Evolutionary conservation across 129 eudicot species (phyloP), one percentile per base, ranked within the genome.

Genomic region (Glebionis coronaria): DNA sequence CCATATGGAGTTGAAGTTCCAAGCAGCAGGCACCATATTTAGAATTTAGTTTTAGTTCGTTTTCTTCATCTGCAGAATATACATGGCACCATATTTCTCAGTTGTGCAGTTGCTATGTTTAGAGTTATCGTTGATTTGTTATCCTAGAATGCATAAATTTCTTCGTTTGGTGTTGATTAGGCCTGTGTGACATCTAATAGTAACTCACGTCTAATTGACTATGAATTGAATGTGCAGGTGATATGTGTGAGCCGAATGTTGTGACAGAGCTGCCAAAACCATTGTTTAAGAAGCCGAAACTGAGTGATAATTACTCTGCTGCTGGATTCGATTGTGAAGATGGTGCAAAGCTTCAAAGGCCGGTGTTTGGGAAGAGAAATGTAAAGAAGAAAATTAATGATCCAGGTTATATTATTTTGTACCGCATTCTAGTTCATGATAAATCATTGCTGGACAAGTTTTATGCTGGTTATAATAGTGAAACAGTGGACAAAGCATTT

Each of bases 221-320:
- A 40, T 63, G 56, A 44, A 61, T 46, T 49, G 56, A n/a, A 16
- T 76, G 61, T 80, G 51, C 83, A 90, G 92, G 65, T 62, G 81
- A 82, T 51, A 66, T 57, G 63, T 73, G 76, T 47, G 95, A 78
- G 82, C 82, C 80, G 5, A 76, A 63, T 42, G 72, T 92, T 56
- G 87, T 92, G 68, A 92, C 96, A 0, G 85, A 92, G 66, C 42
- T 84, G 76, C 95, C 95, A 4, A 79, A 88, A 45, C 73, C 76
- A 21, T 3, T 76, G 80, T 80, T 82, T 70, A 88, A 68, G 76
- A 88, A 61, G 76, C 89, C 85, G 3, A 91, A 76, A 72, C 52
- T 83, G 76, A 67, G 56, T 10, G 50, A 42, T 50, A 81, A 29
- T 55, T 65, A 65, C 69, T 59, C 54, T 79, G 58, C 67, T 52